These are phyloP conservation scores for Obelidium mucronatum DNA, from an alignment of 192 early-diverging fungal genomes.

Conservation along the genomic window DNA sequence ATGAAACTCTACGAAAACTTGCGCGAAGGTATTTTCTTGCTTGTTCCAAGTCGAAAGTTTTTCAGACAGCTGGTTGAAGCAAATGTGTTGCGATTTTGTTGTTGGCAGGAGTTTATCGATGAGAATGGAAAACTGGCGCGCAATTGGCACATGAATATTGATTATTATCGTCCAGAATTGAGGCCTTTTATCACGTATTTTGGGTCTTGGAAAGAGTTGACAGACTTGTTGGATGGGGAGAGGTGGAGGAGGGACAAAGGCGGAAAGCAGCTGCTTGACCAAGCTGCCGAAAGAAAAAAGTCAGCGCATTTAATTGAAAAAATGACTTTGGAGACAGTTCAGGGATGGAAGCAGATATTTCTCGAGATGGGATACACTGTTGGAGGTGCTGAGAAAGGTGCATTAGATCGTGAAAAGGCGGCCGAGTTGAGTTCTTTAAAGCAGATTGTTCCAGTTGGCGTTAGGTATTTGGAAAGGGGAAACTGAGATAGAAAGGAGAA, in stretches of 20 bases:
- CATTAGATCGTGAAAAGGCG: too few relatives aligned
- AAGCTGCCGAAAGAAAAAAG: too few relatives aligned
- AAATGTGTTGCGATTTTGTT: neutral
- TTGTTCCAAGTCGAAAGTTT: conserved; percentile 17
- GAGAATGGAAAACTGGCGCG: neutral
- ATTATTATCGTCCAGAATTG: conserved; percentile 14
- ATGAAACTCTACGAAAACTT: conserved; percentile 32
- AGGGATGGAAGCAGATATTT: too few relatives aligned
- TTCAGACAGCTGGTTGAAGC: neutral
- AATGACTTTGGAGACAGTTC: too few relatives aligned
- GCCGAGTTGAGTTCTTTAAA: too few relatives aligned
- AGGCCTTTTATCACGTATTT: neutral
- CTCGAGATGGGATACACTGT: too few relatives aligned
- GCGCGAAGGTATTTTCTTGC: neutral
- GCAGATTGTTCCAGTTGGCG: too few relatives aligned
- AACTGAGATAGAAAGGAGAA: neutral
- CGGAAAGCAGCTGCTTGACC: too few relatives aligned
- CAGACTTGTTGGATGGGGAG: neutral
- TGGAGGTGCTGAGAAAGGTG: too few relatives aligned
- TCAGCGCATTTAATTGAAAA: too few relatives aligned
- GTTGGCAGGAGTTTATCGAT: neutral
- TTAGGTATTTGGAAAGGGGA: neutral
- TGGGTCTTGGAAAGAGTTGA: neutral
- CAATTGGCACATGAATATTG: neutral
- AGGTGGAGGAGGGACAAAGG: neutral